Base-by-base conservation (phyloP, 2,329 filamentous ascomycete species). In the Fusarium denticulatum region DNA sequence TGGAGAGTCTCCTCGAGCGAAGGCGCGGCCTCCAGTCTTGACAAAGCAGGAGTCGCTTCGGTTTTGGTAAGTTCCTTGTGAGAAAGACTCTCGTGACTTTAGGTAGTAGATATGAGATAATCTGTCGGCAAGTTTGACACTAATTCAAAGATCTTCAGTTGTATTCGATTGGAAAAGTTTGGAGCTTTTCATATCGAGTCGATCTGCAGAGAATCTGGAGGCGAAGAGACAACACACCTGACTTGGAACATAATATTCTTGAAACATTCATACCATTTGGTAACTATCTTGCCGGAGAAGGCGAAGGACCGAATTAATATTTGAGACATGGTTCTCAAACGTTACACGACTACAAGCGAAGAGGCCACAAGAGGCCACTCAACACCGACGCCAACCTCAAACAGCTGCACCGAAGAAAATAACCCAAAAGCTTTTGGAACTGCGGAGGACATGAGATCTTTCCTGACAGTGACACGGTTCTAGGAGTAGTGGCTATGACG, bases 401-500 rank as follows among this genome's bases (percentile, higher is more conserved):
- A 60, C 66, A 52, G 62, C 61, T 52, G 26, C 53, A 56, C 52
- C 63, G 71, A 52, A 32, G 42, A 56, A 67, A 39, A 47, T 42
- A 64, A 52, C 47, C 62, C 69, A 67, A 60, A 42, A 45, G 32
- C 28, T 39, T 40, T 37, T 43, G 22, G 24, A 18, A 49, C 18
- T 11, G 20, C 16, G 57, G 22, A 65, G 60, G 37, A 60, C 62
- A 67, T 78, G 74, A 78, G 73, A 81, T 79, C 67, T 79, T 80
- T 67, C 76, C 69, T 77, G 58, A 80, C 80, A 78, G 82, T 83
- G 60, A 56, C 77, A 83, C 82, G 71, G 59, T 56, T 59, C 56
- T 68, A 63, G 75, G 75, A 74, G 74, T 71, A 77, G 78, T 68
- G 73, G 70, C 73, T 71, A 79, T 82, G 81, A 83, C 79, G 81